Conservation (phyloP, 164 flowering plant genomes). For the Malania oleifera region DNA sequence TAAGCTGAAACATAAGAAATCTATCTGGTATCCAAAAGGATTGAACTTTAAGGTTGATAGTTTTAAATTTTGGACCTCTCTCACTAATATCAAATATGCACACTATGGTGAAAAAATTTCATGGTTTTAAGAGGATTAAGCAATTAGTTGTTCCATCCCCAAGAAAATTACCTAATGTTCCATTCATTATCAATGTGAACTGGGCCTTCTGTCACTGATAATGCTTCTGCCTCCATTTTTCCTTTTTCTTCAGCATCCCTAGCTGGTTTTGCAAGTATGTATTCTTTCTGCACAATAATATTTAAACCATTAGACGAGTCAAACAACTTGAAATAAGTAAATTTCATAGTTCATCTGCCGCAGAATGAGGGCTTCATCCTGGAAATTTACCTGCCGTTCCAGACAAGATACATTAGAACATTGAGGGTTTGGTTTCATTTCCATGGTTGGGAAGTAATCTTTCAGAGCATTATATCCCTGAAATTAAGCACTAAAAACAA, state of each 20-base stretch:
- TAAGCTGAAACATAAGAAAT: too few relatives aligned
- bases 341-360: not conserved
- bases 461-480: constrained; percentile 96
- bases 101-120: too few relatives aligned
- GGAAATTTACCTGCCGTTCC: constrained; percentile 70
- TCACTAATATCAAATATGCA: too few relatives aligned
- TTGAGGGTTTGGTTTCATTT: constrained; percentile 95
- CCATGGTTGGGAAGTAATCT: constrained; percentile 96
- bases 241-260: constrained; percentile 89
- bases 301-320: constrained; percentile 14
- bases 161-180: constrained; percentile 71
- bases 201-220: constrained; percentile 35
- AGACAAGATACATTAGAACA: constrained; percentile 87
- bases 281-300: constrained; percentile 57
- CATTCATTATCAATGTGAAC: constrained; percentile 90
- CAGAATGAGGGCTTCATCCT: constrained; percentile 1
- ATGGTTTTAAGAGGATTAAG: not conserved
- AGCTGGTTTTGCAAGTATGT: constrained; percentile 60
- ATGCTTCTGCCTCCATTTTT: constrained; percentile 74
- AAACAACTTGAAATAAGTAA: not conserved
- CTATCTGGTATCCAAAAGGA: too few relatives aligned
- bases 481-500: constrained; percentile 11
- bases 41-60: too few relatives aligned
- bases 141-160: not conserved
- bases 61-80: too few relatives aligned